Base-by-base conservation (phyloP, 495 filamentous ascomycete genomes). In the Aspergillus heteromorphus region DNA sequence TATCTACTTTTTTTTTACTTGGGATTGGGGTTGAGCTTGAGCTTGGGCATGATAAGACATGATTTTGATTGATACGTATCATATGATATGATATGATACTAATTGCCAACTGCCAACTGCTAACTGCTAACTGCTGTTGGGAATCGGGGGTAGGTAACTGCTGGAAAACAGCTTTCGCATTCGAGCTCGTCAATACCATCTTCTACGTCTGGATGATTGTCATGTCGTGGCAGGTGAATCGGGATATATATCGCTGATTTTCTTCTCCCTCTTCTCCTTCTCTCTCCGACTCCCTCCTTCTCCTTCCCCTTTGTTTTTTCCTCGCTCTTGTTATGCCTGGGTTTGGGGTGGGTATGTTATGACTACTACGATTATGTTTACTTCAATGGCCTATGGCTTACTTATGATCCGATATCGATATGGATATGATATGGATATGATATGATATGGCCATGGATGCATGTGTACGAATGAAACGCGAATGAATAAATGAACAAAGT, bases 131-230 rank as follows among this genome's bases (percentile, higher is more conserved):
- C 11, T 29, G 29, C 45, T 45, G 23, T 36, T n/a, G n/a, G n/a
- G n/a, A n/a, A 14, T 27, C 29, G 11, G 16, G 8, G 25, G 14
- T 25, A 71, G 77, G 78, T 58, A 77, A 78, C 64, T 78, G 77
- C 56, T 84, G 81, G 82, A 80, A 79, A 61, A 78, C 82, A 0
- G 78, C 77, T 1, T 85, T 85, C 67, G 77, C 80, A 16, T 75
- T 83, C 62, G 87, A 84, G 59, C 68, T 95, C 47, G 79, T 96
- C 5, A 92, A 88, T 45, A 82, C 76, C 9, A 80, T 97, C 21
- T 95, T 96, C 65, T 81, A 95, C 63, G 60, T 97, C 6, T 97
- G 91, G 92, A 92, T 97, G 77, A 91, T 96, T 67, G 73, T 97
- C 43, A 89, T 97, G 85, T 85, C 87, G 16, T 88, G 84, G 72